Evolutionary conservation across 2,329 filamentous ascomycete species (phyloP), one percentile per base, ranked within the genome.

Genomic region (Macrophomina tecta): DNA sequence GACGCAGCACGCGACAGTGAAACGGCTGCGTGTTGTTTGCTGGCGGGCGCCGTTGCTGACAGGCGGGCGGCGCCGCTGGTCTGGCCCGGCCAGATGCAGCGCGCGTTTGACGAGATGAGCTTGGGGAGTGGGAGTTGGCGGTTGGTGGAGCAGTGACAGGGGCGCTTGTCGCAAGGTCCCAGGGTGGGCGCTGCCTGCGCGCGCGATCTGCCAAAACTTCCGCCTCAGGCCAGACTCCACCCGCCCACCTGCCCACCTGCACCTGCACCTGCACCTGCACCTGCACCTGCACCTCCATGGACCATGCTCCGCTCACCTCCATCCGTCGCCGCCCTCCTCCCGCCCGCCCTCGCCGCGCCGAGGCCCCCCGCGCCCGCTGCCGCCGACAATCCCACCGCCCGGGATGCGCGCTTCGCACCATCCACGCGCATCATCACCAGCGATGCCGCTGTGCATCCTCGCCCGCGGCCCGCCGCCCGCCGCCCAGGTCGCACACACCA

Each of bases 1-100:
- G 38, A 42, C 53, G 36, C 53, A 56, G 53, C 7, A 36, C 55
- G 40, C 42, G 42, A 45, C 34, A 28, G 36, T 51, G 58, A 63
- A 49, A 56, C 55, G 61, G 40, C 66, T 46, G 34, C 18, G 68
- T 67, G 14, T 69, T 69, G 69, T 11, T 69, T 69, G 68, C 73
- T 72, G 5, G 69, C 69, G 14, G 74, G 71, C 3, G 34, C 52
- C 52, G 52, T 58, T 42, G 11, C 38, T 5, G 55, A 40, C 52
- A 12, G 32, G 3, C n/a, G 52, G 34, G 53, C 34, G 38, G n/a
- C 16, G 6, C 52, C n/a, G 56, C n/a, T n/a, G 45, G 23, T 62
- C 45, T 38, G 32, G 58, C 56, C 42, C n/a, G 23, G 23, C 23
- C 23, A 23, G 23, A 23, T 23, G 23, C 23, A 14, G 12, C 3